A percentile compares a stretch with the other conserved stretches of the same genome.
Conservation (phyloP, 352 stramenopile species). For the Pythium rhizo-oryzae region DNA sequence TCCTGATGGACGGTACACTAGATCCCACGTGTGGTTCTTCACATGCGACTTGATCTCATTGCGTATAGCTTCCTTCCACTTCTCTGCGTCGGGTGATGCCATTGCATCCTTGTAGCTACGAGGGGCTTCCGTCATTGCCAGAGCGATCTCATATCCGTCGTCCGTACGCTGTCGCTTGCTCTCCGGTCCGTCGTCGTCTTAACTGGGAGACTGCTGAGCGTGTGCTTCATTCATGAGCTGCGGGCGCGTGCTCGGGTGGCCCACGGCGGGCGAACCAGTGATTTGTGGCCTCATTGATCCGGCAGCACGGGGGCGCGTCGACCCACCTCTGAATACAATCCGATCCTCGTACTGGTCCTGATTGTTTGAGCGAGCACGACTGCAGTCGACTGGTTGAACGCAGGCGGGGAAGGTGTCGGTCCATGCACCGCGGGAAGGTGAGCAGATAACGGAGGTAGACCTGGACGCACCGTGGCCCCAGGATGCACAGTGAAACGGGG, state of each 20-base stretch:
- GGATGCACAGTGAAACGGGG: too few species aligned
- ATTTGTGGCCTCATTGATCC: background rate
- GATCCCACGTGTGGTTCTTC: slow-evolving; percentile 8
- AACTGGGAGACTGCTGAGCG: too few species aligned
- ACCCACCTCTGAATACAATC: background rate
- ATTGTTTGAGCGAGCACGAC: too few species aligned
- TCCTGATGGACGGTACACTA: background rate
- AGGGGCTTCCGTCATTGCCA: background rate
- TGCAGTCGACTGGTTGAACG: background rate
- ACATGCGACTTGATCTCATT: slow-evolving; percentile 5
- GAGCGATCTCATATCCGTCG: background rate
- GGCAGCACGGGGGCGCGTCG: background rate
- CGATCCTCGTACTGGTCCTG: too few species aligned
- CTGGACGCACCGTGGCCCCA: too few species aligned
- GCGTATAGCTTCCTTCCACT: slow-evolving; percentile 2
- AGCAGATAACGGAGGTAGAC: too few species aligned
- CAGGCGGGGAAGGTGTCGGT: too few species aligned
- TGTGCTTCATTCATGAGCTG: too few species aligned
- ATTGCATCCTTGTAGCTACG: background rate
- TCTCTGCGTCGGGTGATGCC: background rate
- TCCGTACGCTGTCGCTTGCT: background rate
- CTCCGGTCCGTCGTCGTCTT: background rate
- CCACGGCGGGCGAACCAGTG: too few species aligned
- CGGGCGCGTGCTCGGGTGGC: too few species aligned
- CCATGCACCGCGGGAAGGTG: too few species aligned